phyloP scores from a whole-genome alignment of 1,139 yeast genomes.

The Suhomyces yuchorum region DNA sequence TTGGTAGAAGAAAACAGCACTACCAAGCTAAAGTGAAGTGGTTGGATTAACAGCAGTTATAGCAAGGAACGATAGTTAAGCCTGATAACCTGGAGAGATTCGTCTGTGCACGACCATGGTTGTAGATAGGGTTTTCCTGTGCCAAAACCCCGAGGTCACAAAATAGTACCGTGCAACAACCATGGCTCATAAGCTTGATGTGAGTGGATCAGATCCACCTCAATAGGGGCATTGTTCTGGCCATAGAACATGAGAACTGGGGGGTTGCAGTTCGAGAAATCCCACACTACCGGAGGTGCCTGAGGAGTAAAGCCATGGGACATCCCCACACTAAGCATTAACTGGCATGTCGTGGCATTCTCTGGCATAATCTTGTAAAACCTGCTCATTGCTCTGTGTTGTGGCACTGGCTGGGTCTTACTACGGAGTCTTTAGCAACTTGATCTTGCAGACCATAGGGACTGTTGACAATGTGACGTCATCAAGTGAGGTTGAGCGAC shows the following conservation, averaged over 20 bases:
- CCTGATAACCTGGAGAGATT: neutral
- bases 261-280: neutral
- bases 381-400: neutral
- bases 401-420: neutral
- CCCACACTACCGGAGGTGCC: neutral
- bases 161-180: conserved; percentile 1
- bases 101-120: neutral
- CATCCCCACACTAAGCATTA: neutral
- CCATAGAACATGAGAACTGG: too few species aligned
- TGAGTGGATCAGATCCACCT: neutral
- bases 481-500: neutral
- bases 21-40: neutral
- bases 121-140: neutral
- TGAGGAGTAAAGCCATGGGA: neutral
- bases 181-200: conserved; percentile 1
- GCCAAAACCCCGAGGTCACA: neutral
- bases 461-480: neutral
- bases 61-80: neutral
- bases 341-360: too few species aligned
- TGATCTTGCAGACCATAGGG: too few species aligned
- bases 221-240: neutral
- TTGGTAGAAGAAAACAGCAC: neutral
- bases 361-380: too few species aligned
- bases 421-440: too few species aligned
- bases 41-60: neutral